Percentiles rank a stretch among this genome's conserved stretches.
These are phyloP conservation scores for Magnolia officinalis DNA, from an alignment of 164 flowering plant genomes.

Conservation along the genomic window DNA sequence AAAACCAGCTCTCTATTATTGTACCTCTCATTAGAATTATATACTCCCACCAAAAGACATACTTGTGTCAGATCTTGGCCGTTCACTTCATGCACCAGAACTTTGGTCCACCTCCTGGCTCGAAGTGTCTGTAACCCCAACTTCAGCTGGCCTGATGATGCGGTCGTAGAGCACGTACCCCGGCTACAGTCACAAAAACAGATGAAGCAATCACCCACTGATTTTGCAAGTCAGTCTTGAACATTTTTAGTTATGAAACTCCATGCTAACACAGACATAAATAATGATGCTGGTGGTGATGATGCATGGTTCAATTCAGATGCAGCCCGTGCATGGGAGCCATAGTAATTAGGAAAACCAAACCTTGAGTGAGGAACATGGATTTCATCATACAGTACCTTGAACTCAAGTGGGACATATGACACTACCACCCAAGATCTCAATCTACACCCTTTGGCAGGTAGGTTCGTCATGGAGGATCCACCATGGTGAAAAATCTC, in stretches of 20 bases:
- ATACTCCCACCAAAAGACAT: not conserved
- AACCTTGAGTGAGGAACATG: not conserved
- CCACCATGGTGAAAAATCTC: not conserved
- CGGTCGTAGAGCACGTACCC: conserved; percentile 77
- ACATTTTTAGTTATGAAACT: not conserved
- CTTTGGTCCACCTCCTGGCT: conserved; percentile 20
- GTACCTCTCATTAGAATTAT: not conserved
- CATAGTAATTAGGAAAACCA: not conserved
- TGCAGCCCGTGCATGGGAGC: not conserved
- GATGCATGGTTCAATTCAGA: not conserved
- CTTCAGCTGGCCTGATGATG: conserved; percentile 84
- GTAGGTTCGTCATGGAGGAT: too few species aligned
- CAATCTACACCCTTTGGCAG: too few species aligned
- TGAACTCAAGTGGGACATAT: not conserved
- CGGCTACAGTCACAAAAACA: conserved; percentile 39
- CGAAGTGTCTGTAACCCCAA: conserved; percentile 59
- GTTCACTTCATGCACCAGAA: conserved; percentile 15
- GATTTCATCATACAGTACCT: not conserved
- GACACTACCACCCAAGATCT: too few species aligned
- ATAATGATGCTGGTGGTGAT: not conserved
- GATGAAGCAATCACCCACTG: not conserved
- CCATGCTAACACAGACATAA: not conserved
- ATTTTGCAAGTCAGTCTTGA: not conserved
- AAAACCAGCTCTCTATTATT: not conserved
- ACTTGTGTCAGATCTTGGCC: not conserved